These are phyloP conservation scores for Claviceps lovelessii DNA, from an alignment of 2,329 filamentous ascomycete species.

Conservation along the genomic window DNA sequence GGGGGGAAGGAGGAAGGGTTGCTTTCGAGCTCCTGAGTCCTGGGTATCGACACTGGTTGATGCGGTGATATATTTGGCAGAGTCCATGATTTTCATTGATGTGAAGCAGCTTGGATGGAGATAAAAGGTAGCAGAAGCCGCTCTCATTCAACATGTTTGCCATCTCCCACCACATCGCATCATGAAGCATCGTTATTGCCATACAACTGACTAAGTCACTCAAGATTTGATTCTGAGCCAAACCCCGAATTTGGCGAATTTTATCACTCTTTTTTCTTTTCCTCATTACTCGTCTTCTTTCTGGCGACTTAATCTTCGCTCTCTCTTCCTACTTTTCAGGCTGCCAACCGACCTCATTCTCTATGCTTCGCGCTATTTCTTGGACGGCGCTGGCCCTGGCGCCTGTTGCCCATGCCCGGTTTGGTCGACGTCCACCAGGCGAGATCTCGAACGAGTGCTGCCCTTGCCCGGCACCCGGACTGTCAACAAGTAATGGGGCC, in stretches of 20 bases:
- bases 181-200: slow-evolving; percentile 1
- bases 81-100: background rate
- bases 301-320: background rate
- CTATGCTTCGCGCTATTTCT: slow-evolving; percentile 14
- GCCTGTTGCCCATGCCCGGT: slow-evolving; percentile 14
- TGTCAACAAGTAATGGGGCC: slow-evolving; percentile 2
- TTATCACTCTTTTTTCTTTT: background rate
- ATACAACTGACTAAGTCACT: background rate
- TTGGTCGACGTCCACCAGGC: slow-evolving; percentile 10
- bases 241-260: background rate
- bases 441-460: slow-evolving; percentile 14
- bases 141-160: background rate
- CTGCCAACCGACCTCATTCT: background rate
- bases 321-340: too few species aligned
- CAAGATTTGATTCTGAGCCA: background rate
- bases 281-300: background rate
- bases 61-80: background rate
- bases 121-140: slow-evolving; percentile 3
- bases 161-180: slow-evolving; percentile 3
- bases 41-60: slow-evolving; percentile 5
- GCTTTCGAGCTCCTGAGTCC: slow-evolving; percentile 1
- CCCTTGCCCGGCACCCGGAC: slow-evolving; percentile 13
- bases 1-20: background rate
- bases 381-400: slow-evolving; percentile 15
- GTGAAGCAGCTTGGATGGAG: background rate